phyloP scores from a whole-genome alignment of 2,329 filamentous ascomycete species.

The Plectosphaerella sp. region DNA sequence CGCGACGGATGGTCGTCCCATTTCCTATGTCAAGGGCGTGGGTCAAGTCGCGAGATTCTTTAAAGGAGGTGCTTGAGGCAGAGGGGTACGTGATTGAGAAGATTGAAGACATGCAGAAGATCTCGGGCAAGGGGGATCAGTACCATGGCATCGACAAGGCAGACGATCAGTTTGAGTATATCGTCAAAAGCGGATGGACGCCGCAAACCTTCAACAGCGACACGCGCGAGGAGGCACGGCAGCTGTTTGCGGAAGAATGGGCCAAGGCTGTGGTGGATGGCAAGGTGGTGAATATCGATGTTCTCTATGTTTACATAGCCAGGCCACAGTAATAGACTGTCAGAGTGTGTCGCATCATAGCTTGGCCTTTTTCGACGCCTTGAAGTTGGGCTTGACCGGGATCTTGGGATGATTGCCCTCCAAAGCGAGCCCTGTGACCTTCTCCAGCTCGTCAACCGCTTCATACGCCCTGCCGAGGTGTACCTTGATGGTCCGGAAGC shows the following conservation, averaged over 20 bases:
- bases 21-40: slow-evolving; percentile 23
- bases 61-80: slow-evolving; percentile 18
- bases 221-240: slow-evolving; percentile 16
- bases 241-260: slow-evolving; percentile 25
- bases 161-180: slow-evolving; percentile 21
- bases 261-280: slow-evolving; percentile 20
- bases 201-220: slow-evolving; percentile 12
- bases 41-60: slow-evolving; percentile 22
- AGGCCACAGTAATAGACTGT: slow-evolving; percentile 3
- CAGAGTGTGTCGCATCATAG: slow-evolving; percentile 24
- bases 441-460: slow-evolving; percentile 78
- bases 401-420: slow-evolving; percentile 49
- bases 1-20: slow-evolving; percentile 14
- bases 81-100: slow-evolving; percentile 21
- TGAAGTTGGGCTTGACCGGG: slow-evolving; percentile 33
- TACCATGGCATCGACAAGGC: slow-evolving; percentile 18
- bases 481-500: slow-evolving; percentile 83
- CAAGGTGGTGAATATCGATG: slow-evolving; percentile 20
- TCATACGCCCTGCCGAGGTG: slow-evolving; percentile 70
- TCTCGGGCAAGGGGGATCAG: slow-evolving; percentile 15
- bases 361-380: slow-evolving; percentile 33
- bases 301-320: slow-evolving; percentile 24
- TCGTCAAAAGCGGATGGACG: slow-evolving; percentile 15
- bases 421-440: slow-evolving; percentile 63
- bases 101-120: slow-evolving; percentile 18